Evolutionary conservation across 441 rosid species (phyloP), one percentile per base, ranked within the genome.

Genomic region (Jatropha multifida): DNA sequence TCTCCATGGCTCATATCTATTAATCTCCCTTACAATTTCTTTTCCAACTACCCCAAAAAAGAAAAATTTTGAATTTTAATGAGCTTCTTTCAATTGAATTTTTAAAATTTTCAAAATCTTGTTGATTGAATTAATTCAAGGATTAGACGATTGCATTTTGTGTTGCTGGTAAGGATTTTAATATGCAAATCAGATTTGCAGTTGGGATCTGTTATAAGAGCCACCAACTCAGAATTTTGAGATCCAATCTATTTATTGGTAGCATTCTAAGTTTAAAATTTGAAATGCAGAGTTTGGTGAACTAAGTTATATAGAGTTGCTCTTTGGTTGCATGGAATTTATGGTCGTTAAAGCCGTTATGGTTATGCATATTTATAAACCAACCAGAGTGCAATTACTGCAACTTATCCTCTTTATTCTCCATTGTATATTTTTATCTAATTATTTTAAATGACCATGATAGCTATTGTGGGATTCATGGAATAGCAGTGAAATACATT

Each of bases 211-310:
- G 7, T 32, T 58, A 80, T 65, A 69, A 80, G 56, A 13, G 32
- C 59, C 73, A 77, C 77, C 83, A 59, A 83, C 71, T 61, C 10
- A 11, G 66, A 70, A 44, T 66, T 80, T 42, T 42, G 54, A 15
- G 54, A 11, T 48, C 72, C 69, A 15, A 20, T 27, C 17, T 37
- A 69, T 71, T 71, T 64, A 51, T 65, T 32, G 7, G 38, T 7
- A 10, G 18, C 58, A 64, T 59, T 66, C 23, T 10, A 14, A 4
- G 49, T 52, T 72, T 37, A 68, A 51, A 46, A 23, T 18, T 73
- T 32, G 8, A 49, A 56, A 3, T 58, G 13, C 69, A 59, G 18
- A 60, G 62, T 68, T 81, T 74, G 83, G 79, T 81, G 63, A 72
- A 69, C 65, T 27, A 10, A 67, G 41, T 75, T 52, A 52, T 12